Conservation (phyloP, 164 flowering plant genomes). For the Kalanchoe fedtschenkoi region DNA sequence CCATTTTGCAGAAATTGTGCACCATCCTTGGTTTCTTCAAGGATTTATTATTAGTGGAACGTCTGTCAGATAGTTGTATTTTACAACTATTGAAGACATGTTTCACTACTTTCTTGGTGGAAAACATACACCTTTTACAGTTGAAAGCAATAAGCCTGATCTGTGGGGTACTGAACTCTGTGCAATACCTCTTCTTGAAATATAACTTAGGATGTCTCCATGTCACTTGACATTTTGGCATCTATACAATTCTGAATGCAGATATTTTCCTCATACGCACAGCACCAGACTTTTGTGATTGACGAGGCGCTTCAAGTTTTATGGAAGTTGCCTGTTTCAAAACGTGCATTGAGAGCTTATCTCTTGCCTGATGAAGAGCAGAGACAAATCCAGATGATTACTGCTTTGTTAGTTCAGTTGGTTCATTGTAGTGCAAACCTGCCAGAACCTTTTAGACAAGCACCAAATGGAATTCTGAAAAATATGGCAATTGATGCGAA, state of each 20-base stretch:
- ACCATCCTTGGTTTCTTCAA: constrained; percentile 69
- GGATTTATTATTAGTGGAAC: constrained; percentile 71
- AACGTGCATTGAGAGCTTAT: constrained; percentile 69
- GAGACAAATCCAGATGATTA: constrained; percentile 86
- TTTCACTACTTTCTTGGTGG: constrained; percentile 75
- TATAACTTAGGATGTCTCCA: background rate
- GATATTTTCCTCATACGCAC: constrained; percentile 72
- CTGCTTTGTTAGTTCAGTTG: constrained; percentile 85
- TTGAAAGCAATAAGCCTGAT: constrained; percentile 74
- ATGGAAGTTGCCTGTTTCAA: constrained; percentile 74
- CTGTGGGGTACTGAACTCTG: constrained; percentile 48
- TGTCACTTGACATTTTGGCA: background rate
- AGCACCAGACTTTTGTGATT: constrained; percentile 65
- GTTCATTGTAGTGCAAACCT: constrained; percentile 72
- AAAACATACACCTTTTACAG: constrained; percentile 88
- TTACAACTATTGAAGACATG: constrained; percentile 75
- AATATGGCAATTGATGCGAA: constrained; percentile 51
- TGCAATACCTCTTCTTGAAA: background rate
- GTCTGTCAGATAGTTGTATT: constrained; percentile 83
- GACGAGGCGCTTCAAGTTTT: constrained; percentile 80
- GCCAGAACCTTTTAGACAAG: constrained; percentile 57
- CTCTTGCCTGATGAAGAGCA: constrained; percentile 94
- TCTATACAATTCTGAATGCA: constrained; percentile 21
- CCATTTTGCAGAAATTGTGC: constrained; percentile 77
- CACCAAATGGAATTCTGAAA: constrained; percentile 27